Percentiles rank a stretch among this genome's conserved stretches.
Evolutionary conservation across 257 asterid species (phyloP).

Genomic region (Solanum habrochaites): DNA sequence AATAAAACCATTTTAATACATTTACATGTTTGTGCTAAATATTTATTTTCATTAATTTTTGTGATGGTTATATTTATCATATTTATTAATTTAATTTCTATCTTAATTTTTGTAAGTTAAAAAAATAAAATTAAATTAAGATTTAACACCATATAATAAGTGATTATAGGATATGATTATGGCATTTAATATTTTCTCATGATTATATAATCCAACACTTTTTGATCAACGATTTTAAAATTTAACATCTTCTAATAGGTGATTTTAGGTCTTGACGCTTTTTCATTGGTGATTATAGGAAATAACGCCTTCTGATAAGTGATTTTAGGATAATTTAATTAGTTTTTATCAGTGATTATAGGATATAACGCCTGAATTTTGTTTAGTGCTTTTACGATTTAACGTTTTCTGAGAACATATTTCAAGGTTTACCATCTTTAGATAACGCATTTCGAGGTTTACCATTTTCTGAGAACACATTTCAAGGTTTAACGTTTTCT

Average conservation of each 20-base stretch:
- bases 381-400: not conserved
- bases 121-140: no score
- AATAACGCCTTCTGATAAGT: not conserved
- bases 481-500: not conserved
- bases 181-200: not conserved
- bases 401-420: not conserved
- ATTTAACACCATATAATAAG: not conserved
- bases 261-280: no score
- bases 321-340: no score
- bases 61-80: not conserved
- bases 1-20: not conserved
- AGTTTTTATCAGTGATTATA: no score
- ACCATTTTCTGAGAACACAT: not conserved
- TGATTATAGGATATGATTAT: not conserved
- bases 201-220: not conserved
- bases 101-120: not conserved
- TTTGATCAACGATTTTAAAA: no score
- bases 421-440: not conserved
- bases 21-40: not conserved
- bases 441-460: not conserved
- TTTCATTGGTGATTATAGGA: not conserved
- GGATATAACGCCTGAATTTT: fast-evolving
- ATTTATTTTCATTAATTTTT: not conserved
- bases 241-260: not conserved
- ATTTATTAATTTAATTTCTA: not conserved